Evolutionary conservation across 2,329 filamentous ascomycete genomes (phyloP), one percentile per base, ranked within the genome.

Genomic region (Fusarium austroafricanum): DNA sequence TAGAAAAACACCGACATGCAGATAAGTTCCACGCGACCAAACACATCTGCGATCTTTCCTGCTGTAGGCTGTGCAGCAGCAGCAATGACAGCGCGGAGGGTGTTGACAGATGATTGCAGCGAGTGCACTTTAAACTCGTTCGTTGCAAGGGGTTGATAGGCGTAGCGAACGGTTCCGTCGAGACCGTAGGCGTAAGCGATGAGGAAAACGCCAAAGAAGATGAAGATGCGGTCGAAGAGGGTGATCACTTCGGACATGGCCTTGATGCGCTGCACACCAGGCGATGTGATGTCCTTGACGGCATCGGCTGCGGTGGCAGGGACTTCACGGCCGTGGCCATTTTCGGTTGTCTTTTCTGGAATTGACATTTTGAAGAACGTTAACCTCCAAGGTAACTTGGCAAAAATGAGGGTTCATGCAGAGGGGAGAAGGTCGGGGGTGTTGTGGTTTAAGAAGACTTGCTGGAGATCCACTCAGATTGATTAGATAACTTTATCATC

Each of bases 121-220:
- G 86, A 88, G 73, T 90, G 87, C 11, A 79, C 68, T 2, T 71
- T 67, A 64, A 84, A 88, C 2, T 76, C 79, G 1, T 82, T 79
- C 0, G 87, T 87, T 1, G 88, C 88, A 42, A 80, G 77, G 5
- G 87, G 81, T 79, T 88, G 86, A 73, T 86, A 89, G 9, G 82
- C 81, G 65, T 82, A 84, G 15, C 87, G 83, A 42, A 89, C 79
- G 2, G 81, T 85, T 23, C 85, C 85, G 65, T 90, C 87, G 21
- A 90, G 80, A 3, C 86, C 85, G 73, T 90, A 91, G 33, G 83
- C 86, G 74, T 90, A 91, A 12, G 88, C 85, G 53, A 90, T 79
- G 31, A 91, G 75, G 74, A 91, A 90, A 65, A 90, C 80, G 23
- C 87, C 82, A 11, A 85, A 71, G 76, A 90, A 90, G 74, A 91